A percentile compares a stretch with the other conserved stretches of the same genome.
Conservation (phyloP, 1,284 basidiomycete species). For the Phenoliferia sp. region DNA sequence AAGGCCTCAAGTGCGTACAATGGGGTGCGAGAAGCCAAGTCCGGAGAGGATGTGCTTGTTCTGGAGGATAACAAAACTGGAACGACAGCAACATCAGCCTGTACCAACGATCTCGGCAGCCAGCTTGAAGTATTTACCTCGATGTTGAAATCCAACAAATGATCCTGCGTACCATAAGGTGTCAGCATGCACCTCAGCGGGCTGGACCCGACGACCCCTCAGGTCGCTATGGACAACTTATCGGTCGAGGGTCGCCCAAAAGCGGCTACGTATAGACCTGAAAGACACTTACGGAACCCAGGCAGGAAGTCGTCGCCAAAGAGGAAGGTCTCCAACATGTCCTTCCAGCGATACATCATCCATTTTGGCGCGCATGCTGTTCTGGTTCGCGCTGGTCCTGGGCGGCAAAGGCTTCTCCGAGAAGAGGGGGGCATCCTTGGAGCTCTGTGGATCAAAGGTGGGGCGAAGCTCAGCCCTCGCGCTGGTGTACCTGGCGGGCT, state of each 20-base stretch:
- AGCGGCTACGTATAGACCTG: no score
- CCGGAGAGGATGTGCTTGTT: conserved; percentile 88
- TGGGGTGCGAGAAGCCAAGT: conserved; percentile 64
- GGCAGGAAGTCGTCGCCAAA: conserved; percentile 26
- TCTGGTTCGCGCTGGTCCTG: background rate
- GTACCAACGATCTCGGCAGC: conserved; percentile 78
- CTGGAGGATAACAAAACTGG: conserved; percentile 96
- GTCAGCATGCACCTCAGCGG: no score
- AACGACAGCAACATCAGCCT: no score
- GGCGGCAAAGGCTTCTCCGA: background rate
- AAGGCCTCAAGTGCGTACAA: conserved; percentile 9
- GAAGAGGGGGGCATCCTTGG: background rate
- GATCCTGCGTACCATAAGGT: conserved; percentile 8
- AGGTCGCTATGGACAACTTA: no score
- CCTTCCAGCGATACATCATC: background rate
- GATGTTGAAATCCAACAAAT: conserved; percentile 72
- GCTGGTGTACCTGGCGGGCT: background rate
- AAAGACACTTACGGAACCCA: conserved; percentile 23
- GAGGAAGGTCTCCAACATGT: conserved; percentile 6
- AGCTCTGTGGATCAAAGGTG: background rate
- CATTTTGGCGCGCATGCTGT: background rate
- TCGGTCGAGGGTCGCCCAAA: no score
- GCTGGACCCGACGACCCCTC: no score
- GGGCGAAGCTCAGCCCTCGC: background rate
- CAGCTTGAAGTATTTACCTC: no score